A percentile compares a stretch with the other conserved stretches of the same genome.
Conservation (phyloP, 202 grass and related monocot species). For the Carex arenaria region DNA sequence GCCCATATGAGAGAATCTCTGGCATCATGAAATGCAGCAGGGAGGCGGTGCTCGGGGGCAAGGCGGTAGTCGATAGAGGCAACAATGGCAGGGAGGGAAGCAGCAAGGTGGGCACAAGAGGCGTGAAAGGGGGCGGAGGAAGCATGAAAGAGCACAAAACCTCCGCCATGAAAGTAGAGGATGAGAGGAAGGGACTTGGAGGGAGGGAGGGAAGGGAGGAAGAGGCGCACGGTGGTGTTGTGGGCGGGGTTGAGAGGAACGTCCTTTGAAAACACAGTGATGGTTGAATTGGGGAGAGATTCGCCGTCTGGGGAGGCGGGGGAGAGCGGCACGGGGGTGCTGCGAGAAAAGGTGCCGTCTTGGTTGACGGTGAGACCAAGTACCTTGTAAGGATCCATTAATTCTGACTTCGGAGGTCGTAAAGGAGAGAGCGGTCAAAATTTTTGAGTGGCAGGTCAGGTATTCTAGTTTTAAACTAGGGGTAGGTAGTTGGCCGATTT, state of each 20-base stretch:
- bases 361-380: slow-evolving; percentile 63
- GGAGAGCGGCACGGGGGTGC: slow-evolving; percentile 24
- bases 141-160: slow-evolving; percentile 67
- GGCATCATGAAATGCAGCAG: slow-evolving; percentile 71
- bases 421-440: not conserved
- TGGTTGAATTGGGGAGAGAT: slow-evolving; percentile 4
- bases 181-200: slow-evolving; percentile 16
- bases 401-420: not conserved
- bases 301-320: slow-evolving; percentile 42
- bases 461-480: not conserved
- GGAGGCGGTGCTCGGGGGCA: slow-evolving; percentile 81
- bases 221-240: slow-evolving; percentile 54
- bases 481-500: too few species aligned
- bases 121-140: slow-evolving; percentile 64
- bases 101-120: slow-evolving; percentile 36
- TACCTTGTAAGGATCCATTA: slow-evolving; percentile 63
- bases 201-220: slow-evolving; percentile 35
- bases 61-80: slow-evolving; percentile 88
- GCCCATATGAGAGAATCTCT: slow-evolving; percentile 47
- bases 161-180: slow-evolving; percentile 65
- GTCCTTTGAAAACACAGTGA: slow-evolving; percentile 46
- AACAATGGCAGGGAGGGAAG: slow-evolving; percentile 30
- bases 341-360: slow-evolving; percentile 44
- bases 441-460: not conserved
- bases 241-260: slow-evolving; percentile 34